Conservation (phyloP, 176 grass and related monocot genomes). For the Eremochloa ophiuroides region DNA sequence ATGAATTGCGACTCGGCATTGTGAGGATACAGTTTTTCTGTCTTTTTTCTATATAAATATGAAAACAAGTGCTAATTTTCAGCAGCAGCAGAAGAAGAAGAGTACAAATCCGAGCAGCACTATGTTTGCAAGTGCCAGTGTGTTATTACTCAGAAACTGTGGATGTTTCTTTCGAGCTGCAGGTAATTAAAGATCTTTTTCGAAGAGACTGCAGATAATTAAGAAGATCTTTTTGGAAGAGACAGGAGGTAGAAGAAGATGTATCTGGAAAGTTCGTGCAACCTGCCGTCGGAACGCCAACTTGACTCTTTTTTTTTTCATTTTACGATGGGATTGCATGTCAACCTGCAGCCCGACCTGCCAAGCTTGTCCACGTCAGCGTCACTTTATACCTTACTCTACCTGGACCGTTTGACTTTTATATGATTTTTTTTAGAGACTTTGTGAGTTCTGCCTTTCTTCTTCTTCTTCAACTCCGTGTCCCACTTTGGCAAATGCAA, state of each 20-base stretch:
- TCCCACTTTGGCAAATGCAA: conserved; percentile 27
- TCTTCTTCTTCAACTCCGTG: conserved; percentile 15
- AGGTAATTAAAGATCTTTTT: background rate
- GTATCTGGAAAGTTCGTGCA: conserved; percentile 27
- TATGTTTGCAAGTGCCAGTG: background rate
- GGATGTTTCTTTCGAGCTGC: background rate
- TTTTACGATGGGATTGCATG: too few species aligned
- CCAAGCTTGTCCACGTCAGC: conserved; percentile 17
- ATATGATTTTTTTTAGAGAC: background rate
- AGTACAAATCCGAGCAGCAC: background rate
- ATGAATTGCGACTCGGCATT: background rate
- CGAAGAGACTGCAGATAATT: too few species aligned
- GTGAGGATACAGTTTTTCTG: background rate
- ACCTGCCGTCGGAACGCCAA: conserved; percentile 12
- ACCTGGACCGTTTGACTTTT: conserved; percentile 20
- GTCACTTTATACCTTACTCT: conserved; percentile 21
- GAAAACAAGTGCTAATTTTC: background rate
- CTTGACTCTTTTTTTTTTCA: background rate
- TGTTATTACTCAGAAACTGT: too few species aligned
- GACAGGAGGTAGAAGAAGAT: background rate
- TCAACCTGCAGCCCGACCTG: background rate
- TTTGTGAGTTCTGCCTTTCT: background rate
- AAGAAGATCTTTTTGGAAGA: background rate
- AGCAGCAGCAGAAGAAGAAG: background rate
- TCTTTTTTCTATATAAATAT: background rate